A percentile compares a stretch with the other conserved stretches of the same genome.
Conservation (phyloP, 2,329 filamentous ascomycete species). For the Monilinia fructigena region DNA sequence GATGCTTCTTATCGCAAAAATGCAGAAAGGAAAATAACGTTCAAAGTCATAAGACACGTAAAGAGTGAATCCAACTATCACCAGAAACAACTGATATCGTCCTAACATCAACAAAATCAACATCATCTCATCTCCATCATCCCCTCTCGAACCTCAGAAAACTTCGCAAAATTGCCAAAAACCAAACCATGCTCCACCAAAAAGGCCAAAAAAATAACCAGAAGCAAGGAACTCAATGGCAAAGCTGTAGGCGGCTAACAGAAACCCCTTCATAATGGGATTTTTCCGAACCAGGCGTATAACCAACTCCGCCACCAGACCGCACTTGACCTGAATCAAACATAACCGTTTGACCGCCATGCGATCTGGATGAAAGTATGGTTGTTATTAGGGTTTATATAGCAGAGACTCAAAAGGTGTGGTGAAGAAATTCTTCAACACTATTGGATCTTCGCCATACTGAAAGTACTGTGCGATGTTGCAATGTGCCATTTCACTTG, state of each 20-base stretch:
- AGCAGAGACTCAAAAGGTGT: neutral
- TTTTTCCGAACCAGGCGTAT: neutral
- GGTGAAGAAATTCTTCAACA: neutral
- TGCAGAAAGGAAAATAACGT: too few species aligned
- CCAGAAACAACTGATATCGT: neutral
- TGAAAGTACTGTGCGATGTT: neutral
- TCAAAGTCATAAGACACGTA: neutral
- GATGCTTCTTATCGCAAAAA: too few species aligned
- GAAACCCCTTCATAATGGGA: neutral
- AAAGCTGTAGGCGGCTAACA: neutral
- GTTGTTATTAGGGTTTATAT: neutral
- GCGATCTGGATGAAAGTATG: too few species aligned
- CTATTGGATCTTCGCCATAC: neutral
- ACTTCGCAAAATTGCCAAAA: too few species aligned
- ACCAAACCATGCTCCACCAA: neutral
- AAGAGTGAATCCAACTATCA: neutral
- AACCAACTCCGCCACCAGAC: neutral
- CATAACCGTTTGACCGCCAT: neutral
- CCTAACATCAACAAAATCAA: too few species aligned
- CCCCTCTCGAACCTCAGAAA: too few species aligned
- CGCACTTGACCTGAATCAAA: neutral
- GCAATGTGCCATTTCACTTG: too few species aligned
- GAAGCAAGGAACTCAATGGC: neutral
- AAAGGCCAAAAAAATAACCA: neutral
- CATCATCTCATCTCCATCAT: neutral